phyloP scores from a whole-genome alignment of 306 rosid species.

The Quercus suber region DNA sequence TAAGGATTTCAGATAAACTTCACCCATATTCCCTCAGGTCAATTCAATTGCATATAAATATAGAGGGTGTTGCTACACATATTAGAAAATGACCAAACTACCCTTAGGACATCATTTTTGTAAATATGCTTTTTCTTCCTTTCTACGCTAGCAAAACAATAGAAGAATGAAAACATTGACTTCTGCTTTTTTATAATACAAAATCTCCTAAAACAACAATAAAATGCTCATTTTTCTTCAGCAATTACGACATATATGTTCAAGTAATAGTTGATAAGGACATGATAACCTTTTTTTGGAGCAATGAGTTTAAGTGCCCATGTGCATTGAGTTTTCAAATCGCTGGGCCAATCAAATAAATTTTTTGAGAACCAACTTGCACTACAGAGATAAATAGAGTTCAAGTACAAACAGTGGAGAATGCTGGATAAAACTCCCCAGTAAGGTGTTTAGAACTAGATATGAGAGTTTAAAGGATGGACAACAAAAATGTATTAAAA shows the following conservation, averaged over 20 bases:
- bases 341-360: background rate
- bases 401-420: background rate
- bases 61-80: background rate
- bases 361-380: background rate
- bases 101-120: background rate
- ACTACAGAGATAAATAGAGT: background rate
- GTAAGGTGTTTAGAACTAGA: background rate
- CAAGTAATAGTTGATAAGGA: background rate
- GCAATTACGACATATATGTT: background rate
- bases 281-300: background rate
- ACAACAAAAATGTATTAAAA: background rate
- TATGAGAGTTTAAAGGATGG: background rate
- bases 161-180: background rate
- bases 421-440: background rate
- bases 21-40: background rate
- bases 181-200: background rate
- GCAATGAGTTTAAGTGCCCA: background rate
- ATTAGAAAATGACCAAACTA: background rate
- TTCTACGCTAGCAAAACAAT: background rate
- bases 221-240: background rate
- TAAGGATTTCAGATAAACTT: slow-evolving; percentile 8
- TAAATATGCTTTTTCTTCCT: background rate
- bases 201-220: background rate
- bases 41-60: background rate
- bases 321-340: background rate